Base-by-base conservation (phyloP, 371 early-diverging fungal species). In the Rhizopus arrhizus region DNA sequence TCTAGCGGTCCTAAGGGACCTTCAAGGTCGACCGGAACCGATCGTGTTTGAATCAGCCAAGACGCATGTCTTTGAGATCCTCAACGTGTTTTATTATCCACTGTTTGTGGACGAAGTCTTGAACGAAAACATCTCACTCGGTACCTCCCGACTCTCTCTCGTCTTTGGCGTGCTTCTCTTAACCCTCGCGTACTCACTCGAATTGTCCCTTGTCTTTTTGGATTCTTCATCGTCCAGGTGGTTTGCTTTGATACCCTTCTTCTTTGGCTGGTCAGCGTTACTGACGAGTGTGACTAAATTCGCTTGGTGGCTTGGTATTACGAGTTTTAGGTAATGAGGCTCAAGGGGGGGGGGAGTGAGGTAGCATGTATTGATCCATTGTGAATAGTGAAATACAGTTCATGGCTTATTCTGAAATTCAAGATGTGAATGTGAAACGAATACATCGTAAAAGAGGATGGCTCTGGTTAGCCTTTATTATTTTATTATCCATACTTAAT, bases 21-120 rank as follows among this genome's bases (percentile, higher is more conserved):
- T 40, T 40, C 40, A 40, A 40, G 10, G 12, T 12, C 69, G 75
- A 31, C 77, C 81, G 11, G 81, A 80, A 35, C 81, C 81, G 9
- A 43, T 74, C 16, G 72, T 80, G 4, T 80, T 77, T 66, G 76
- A 80, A 35, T 77, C 81, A 22, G 75, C 81, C 2, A 56, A 70
- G 22, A 50, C 68, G 0, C 73, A 80, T 53, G 75, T 80, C 3
- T 77, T 70, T 53, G 78, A 80, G 46, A 61, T 80, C 31, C 65
- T 80, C 47, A 77, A 80, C 51, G 72, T 77, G 11, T 77, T 77
- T 56, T 80, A 70, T 54, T 80, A 80, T 51, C 73, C 78, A 3
- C 65, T 73, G 12, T 80, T 80, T 65, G 71, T 80, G 0, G 76
- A 80, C 38, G 41, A 61, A n/a, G 68, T 77, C 2, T 59, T 77